phyloP scores from a whole-genome alignment of 306 rosid genomes.

The Malus asiatica region DNA sequence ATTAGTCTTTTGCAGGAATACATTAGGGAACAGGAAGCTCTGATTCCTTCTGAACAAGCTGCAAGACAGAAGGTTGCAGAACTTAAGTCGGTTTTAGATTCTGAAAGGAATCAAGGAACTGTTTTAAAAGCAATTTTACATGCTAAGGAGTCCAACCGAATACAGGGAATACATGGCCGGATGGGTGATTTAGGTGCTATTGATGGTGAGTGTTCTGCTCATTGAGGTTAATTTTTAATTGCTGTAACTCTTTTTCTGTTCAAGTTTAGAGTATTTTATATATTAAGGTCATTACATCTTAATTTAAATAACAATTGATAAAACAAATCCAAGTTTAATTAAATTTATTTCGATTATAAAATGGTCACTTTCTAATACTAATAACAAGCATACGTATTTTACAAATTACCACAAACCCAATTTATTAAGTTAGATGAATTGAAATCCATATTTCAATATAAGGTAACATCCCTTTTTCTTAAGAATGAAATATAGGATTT shows the following conservation, averaged over 20 bases:
- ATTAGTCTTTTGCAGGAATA: slow-evolving; percentile 45
- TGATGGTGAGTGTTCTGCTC: slow-evolving; percentile 49
- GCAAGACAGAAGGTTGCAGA: slow-evolving; percentile 98
- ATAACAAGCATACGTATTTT: too few relatives aligned
- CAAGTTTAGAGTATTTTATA: not conserved
- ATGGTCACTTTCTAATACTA: too few relatives aligned
- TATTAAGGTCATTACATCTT: not conserved
- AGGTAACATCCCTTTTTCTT: too few relatives aligned
- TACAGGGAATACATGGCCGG: slow-evolving; percentile 91
- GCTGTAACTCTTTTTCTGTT: not conserved
- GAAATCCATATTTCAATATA: too few relatives aligned
- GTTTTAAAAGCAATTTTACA: slow-evolving; percentile 71
- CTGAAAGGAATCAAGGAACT: slow-evolving; percentile 90
- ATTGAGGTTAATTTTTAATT: not conserved
- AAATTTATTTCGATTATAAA: too few relatives aligned
- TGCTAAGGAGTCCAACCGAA: slow-evolving; percentile 68
- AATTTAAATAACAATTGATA: not conserved
- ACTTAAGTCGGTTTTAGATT: slow-evolving; percentile 71
- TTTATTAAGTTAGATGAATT: too few relatives aligned
- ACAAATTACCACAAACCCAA: too few relatives aligned
- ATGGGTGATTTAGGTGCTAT: slow-evolving; percentile 99
- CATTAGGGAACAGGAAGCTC: slow-evolving; percentile 61
- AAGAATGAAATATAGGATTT: too few relatives aligned
- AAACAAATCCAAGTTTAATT: too few relatives aligned
- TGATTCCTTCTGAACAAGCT: slow-evolving; percentile 85